These are phyloP conservation scores for Kodamaea lidongshanica DNA, from an alignment of 805 yeast species.

Conservation along the genomic window DNA sequence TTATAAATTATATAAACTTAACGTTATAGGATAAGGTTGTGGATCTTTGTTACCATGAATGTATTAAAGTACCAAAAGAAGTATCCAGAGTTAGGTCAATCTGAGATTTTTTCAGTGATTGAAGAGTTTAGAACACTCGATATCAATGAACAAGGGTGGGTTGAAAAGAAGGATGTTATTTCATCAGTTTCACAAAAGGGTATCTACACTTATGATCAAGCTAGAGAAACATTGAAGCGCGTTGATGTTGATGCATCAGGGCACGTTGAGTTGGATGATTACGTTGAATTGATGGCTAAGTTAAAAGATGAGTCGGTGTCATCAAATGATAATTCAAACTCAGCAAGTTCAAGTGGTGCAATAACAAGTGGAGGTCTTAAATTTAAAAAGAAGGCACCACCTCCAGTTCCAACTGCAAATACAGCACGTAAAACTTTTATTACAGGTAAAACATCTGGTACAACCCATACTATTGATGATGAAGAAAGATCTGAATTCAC, in stretches of 20 bases:
- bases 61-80: conserved; percentile 55
- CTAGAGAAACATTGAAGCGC: conserved; percentile 85
- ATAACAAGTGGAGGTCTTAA: conserved; percentile 1
- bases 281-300: conserved; percentile 76
- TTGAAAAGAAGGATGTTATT: conserved; percentile 84
- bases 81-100: conserved; percentile 79
- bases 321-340: conserved; percentile 16
- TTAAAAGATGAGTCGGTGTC: conserved; percentile 45
- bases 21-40: too few relatives aligned
- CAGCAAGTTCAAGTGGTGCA: conserved; percentile 21
- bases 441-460: conserved; percentile 82
- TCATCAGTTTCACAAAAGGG: conserved; percentile 77
- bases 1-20: too few relatives aligned
- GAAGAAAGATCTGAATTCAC: conserved; percentile 96
- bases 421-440: conserved; percentile 59
- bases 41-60: too few relatives aligned
- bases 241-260: conserved; percentile 96
- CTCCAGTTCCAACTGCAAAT: conserved; percentile 46
- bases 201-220: conserved; percentile 79
- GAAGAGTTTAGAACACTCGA: conserved; percentile 85
- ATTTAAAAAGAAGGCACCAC: conserved; percentile 17
- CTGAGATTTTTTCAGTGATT: conserved; percentile 76
- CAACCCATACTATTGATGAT: conserved; percentile 93
- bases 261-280: conserved; percentile 93
- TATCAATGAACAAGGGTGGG: conserved; percentile 88